Base-by-base conservation (phyloP, 106 monocot species). In the Platanthera zijinensis region DNA sequence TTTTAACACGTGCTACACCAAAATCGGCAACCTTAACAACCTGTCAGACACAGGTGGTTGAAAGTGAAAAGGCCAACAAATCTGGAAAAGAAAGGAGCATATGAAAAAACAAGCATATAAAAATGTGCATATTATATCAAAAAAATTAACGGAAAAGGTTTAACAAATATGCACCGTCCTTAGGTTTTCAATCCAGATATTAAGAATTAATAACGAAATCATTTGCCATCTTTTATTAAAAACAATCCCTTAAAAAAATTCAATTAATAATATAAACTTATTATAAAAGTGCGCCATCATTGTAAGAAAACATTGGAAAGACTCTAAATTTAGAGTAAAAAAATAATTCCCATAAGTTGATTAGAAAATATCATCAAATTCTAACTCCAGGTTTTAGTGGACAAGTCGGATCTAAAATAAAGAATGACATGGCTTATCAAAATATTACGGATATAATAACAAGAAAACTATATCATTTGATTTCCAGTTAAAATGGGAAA, bases 11-110 rank as follows among this genome's bases (percentile, higher is more conserved):
- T 64, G 94, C 94, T 74, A 96, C 92, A 76, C 96, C 92, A 89
- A 96, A 96, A 85, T 96, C 97, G 25, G 83, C 94, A 83, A 97
- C 89, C 81, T 97, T 97, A 54, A 94, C 91, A 82, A 90, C 89
- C 97, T 97, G 76, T 47, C 50, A 28, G 48, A 70, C 15, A 15
- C 2, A 70, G n/a, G n/a, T 7, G 19, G 48, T 70, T 70, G 15
- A 17, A 45, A 70, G n/a, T 48, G 3, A 70, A 48, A 47, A 48
- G 15, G 28, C 25, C 25, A 67, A 3, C 25, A 32, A 8, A 32
- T 32, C 30, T 32, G 67, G 11, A 2, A 53, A 53, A 10, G 14
- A 0, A 61, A 22, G 9, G 8, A 63, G 9, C 18, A 19, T 21
- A 63, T 22, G 5, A 4, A 8, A 63, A 19, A 22, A 39, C 53